Evolutionary conservation across 331 rosid species (phyloP), one percentile per base, ranked within the genome.

Genomic region (Erythrophleum ivorense): DNA sequence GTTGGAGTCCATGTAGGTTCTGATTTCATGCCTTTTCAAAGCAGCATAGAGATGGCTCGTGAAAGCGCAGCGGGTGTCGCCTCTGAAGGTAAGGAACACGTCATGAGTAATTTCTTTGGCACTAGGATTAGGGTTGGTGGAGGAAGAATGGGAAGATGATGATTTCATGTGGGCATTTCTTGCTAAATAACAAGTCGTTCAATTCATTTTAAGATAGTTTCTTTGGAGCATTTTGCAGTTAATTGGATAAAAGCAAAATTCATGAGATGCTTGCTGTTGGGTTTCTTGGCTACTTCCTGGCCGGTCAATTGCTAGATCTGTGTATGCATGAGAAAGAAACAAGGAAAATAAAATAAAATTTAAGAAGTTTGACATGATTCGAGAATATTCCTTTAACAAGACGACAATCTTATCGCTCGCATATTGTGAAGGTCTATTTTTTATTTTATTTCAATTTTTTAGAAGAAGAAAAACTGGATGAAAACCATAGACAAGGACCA

Each of bases 41-140:
- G 86, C 59, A 10, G 81, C 79, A 10, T 69, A 67, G 8, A 82
- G 86, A 72, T 86, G 84, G 77, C 88, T 62, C 0, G 86, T 80
- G 71, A 85, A 81, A 5, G 43, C 79, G 2, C 74, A 34, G 4
- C 85, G 81, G 6, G 85, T 81, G 83, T 85, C 88, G 10, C 85
- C 81, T 66, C 88, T 71, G 7, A 81, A 85, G 78, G 74, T 63
- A 0, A 85, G 58, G 46, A 85, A 85, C 9, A 85, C 85, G 6
- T 65, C 74, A n/a, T 85, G 87, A 0, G 19, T 84, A 9, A 7
- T 16, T 13, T 69, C 76, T 77, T 14, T 24, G 18, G 50, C 9
- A 1, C 8, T 10, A 9, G 73, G 54, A 14, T 14, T 38, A 38
- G 52, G 52, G 73, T 2, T 16, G 9, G 48, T 40, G 52, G 52